These are phyloP conservation scores for Peterozyma xylosa DNA, from an alignment of 805 yeast species.

Conservation along the genomic window DNA sequence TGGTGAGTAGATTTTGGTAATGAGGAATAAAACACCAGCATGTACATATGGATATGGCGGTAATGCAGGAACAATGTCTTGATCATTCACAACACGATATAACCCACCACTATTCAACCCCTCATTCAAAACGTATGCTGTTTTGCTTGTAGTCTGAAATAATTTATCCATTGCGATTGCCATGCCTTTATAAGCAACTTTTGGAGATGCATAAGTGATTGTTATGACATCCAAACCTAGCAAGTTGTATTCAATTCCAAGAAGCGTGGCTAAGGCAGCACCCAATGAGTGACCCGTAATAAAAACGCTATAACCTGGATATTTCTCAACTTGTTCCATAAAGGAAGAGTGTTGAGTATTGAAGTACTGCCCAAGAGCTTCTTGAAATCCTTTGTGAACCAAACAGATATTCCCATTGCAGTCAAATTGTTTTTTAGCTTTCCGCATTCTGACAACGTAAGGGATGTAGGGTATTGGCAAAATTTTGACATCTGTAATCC, in stretches of 20 bases:
- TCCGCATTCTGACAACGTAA: neutral
- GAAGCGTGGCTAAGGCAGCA: slow-evolving; percentile 58
- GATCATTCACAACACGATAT: slow-evolving; percentile 48
- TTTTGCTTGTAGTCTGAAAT: slow-evolving; percentile 27
- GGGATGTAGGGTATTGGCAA: slow-evolving; percentile 42
- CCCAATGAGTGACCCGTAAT: slow-evolving; percentile 74
- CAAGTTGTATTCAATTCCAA: slow-evolving; percentile 53
- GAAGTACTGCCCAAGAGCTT: neutral
- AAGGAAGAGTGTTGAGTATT: slow-evolving; percentile 13
- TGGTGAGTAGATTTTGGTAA: slow-evolving; percentile 29
- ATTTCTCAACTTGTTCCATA: slow-evolving; percentile 20
- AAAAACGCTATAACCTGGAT: slow-evolving; percentile 42
- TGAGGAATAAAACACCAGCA: slow-evolving; percentile 44
- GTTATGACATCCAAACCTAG: slow-evolving; percentile 48
- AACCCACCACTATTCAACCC: slow-evolving; percentile 28
- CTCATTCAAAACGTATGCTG: slow-evolving; percentile 9
- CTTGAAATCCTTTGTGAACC: neutral
- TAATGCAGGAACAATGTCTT: slow-evolving; percentile 50
- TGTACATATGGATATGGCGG: slow-evolving; percentile 43
- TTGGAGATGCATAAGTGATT: slow-evolving; percentile 58
- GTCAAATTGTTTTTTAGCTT: neutral
- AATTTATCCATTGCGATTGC: slow-evolving; percentile 43
- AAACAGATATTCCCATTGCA: neutral
- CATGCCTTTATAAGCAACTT: slow-evolving; percentile 48
- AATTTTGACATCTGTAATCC: slow-evolving; percentile 50